phyloP scores from a whole-genome alignment of 1,139 yeast species.

The Blastobotrys apis region DNA sequence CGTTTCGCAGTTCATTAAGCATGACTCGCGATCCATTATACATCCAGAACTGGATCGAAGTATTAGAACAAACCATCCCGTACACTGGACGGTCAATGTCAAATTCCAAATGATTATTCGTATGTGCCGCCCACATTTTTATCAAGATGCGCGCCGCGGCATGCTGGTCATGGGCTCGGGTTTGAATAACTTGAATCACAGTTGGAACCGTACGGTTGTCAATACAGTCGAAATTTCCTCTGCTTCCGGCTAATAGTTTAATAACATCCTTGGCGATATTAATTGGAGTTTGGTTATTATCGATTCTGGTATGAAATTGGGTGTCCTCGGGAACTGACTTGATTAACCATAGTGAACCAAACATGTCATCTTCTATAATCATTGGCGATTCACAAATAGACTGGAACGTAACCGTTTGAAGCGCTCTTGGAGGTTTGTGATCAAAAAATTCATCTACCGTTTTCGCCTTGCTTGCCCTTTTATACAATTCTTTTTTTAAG shows the following conservation, averaged over 20 bases:
- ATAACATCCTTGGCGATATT: no score
- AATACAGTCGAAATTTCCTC: no score
- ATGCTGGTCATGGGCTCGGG: neutral
- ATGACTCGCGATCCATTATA: no score
- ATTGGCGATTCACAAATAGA: no score
- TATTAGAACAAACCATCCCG: neutral
- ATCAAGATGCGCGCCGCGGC: neutral
- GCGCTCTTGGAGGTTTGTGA: neutral
- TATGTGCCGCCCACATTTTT: neutral
- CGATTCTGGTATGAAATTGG: no score
- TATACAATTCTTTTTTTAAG: neutral
- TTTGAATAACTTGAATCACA: neutral
- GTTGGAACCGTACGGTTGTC: neutral
- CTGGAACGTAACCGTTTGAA: neutral
- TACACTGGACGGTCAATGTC: neutral
- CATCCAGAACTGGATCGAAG: neutral
- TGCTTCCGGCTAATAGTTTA: no score
- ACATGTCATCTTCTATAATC: no score
- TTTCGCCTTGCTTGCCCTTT: neutral
- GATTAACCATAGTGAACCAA: no score
- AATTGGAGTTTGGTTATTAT: no score
- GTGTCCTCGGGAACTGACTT: no score
- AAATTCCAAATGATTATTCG: neutral
- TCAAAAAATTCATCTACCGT: neutral
- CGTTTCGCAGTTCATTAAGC: no score